A percentile compares a stretch with the other conserved stretches of the same genome.
These are phyloP conservation scores for Crinitomyces ghanaensis DNA, from an alignment of 805 yeast genomes.

Conservation along the genomic window DNA sequence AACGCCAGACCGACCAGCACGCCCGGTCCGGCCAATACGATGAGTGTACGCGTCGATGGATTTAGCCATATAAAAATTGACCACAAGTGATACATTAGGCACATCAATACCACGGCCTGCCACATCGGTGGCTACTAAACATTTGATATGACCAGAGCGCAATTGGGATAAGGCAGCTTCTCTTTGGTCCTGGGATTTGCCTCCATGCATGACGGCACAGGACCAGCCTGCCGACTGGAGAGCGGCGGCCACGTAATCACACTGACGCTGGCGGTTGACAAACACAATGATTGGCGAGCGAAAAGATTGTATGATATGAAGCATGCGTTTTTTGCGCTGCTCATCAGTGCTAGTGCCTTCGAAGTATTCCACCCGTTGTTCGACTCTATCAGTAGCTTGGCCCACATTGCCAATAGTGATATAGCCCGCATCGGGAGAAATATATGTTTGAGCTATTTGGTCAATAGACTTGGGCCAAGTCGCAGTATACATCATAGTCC, in stretches of 20 bases:
- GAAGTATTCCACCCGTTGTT: constrained; percentile 53
- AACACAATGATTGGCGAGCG: constrained; percentile 64
- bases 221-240: constrained; percentile 36
- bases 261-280: constrained; percentile 63
- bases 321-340: constrained; percentile 34
- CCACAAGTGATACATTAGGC: constrained; percentile 71
- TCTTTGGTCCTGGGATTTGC: constrained; percentile 73
- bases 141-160: constrained; percentile 41
- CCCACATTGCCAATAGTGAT: constrained; percentile 60
- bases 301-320: constrained; percentile 29
- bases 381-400: constrained; percentile 54
- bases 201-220: constrained; percentile 70
- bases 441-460: constrained; percentile 49
- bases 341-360: constrained; percentile 35
- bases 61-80: constrained; percentile 76
- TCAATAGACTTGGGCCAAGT: constrained; percentile 75
- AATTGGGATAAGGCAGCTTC: constrained; percentile 62
- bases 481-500: constrained; percentile 89
- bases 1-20: constrained; percentile 77
- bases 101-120: constrained; percentile 95
- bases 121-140: constrained; percentile 84
- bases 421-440: constrained; percentile 43
- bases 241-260: constrained; percentile 52
- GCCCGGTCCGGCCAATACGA: constrained; percentile 92
- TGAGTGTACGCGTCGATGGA: constrained; percentile 78